phyloP scores from a whole-genome alignment of 1,284 basidiomycete species.

The Fomitiporia mediterranea region DNA sequence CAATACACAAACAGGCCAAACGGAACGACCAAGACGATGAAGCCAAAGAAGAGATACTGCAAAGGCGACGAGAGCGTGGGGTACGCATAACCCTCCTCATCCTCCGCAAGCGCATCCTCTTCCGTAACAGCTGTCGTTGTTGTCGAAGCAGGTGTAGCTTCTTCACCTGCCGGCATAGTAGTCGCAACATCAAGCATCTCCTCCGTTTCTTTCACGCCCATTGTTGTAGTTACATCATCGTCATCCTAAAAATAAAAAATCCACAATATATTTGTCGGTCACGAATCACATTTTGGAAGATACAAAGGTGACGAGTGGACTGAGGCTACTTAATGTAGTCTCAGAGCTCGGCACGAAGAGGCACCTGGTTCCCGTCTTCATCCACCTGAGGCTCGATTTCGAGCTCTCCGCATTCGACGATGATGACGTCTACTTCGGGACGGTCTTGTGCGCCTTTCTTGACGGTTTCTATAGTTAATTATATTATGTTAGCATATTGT shows the following conservation, averaged over 20 bases:
- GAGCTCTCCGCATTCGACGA: slow-evolving; percentile 80
- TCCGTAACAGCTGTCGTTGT: slow-evolving; percentile 17
- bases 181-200: slow-evolving; percentile 18
- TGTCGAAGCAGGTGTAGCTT: slow-evolving; percentile 17
- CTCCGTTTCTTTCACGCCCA: slow-evolving; percentile 4
- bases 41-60: slow-evolving; percentile 40
- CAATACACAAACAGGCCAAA: slow-evolving; percentile 54
- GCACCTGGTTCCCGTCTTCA: slow-evolving; percentile 80
- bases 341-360: slow-evolving; percentile 87
- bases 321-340: slow-evolving; percentile 32
- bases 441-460: slow-evolving; percentile 65
- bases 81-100: slow-evolving; percentile 26
- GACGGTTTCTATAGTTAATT: slow-evolving; percentile 58
- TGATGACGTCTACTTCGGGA: slow-evolving; percentile 69
- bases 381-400: slow-evolving; percentile 56
- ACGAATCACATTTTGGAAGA: slow-evolving; percentile 28
- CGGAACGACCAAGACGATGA: slow-evolving; percentile 44
- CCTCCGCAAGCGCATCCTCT: slow-evolving; percentile 17
- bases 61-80: slow-evolving; percentile 28
- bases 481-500: slow-evolving; percentile 19
- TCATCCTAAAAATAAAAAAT: slow-evolving; percentile 22
- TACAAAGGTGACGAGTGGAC: slow-evolving; percentile 40
- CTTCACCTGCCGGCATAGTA: slow-evolving; percentile 20
- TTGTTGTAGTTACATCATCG: neutral
- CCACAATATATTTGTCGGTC: slow-evolving; percentile 45